Percentiles rank a stretch among this genome's conserved stretches.
Evolutionary conservation across 2,329 filamentous ascomycete species (phyloP).

Genomic region (Trichoderma koningiopsis): DNA sequence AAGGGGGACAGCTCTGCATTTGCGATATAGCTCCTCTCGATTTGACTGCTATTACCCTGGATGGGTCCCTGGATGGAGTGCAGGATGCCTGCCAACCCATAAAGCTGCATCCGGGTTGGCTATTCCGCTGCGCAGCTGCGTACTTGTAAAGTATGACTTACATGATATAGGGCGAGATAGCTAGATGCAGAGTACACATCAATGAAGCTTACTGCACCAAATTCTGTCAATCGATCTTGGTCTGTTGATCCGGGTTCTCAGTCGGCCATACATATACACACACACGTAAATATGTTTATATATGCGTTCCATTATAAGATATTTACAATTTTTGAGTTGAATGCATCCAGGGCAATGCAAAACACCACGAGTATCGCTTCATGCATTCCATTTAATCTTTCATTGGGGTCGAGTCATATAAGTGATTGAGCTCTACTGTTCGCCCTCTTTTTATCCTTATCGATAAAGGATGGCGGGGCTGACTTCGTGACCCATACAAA

Average conservation of each 20-base stretch:
- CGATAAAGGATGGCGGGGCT: conserved; percentile 20
- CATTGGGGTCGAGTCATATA: neutral
- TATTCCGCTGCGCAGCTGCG: neutral
- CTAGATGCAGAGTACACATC: neutral
- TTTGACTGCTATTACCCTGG: neutral
- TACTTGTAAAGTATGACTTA: neutral
- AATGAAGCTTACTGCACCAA: neutral
- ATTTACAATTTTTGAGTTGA: neutral
- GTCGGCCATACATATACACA: neutral
- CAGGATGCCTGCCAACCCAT: neutral
- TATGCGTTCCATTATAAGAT: neutral
- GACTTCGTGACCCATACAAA: conserved; percentile 19
- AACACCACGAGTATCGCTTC: neutral
- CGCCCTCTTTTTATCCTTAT: neutral
- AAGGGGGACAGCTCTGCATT: neutral
- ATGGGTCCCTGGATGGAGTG: neutral
- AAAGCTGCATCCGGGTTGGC: neutral
- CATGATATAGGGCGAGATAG: neutral
- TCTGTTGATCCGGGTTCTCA: neutral
- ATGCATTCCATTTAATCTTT: neutral
- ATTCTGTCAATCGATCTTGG: neutral
- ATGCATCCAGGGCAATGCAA: neutral
- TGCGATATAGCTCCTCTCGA: neutral
- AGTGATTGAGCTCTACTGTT: neutral
- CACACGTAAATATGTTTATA: neutral